Evolutionary conservation across 1,139 yeast species (phyloP), one percentile per base, ranked within the genome.

Genomic region (Yamadazyma trypodendri): DNA sequence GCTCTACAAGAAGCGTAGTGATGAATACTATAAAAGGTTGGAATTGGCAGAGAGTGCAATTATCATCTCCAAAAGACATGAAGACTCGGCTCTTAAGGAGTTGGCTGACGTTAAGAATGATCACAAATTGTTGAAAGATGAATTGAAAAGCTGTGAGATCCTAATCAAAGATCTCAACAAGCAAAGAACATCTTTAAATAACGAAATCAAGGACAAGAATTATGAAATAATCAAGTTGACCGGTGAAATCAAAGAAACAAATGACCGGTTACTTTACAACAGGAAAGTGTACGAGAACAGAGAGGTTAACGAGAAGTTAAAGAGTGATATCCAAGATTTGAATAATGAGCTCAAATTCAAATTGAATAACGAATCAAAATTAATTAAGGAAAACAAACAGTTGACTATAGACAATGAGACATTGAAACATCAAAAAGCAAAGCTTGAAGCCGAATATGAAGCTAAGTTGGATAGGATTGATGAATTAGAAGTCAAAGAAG

Each of bases 31-130:
- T 50, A 70, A 72, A 43, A 85, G 86, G 50, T 66, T 89, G 25
- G 95, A 88, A 51, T 74, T 79, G 42, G 92, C 95, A 0, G 96
- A 90, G 52, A 72, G 82, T 35, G 84, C 88, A 2, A 79, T 85
- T 2, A 67, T 74, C 33, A 74, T 79, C 35, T 78, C 88, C 3
- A 67, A 66, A 48, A 69, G 86, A 46, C 79, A 83, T 13, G 90
- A 84, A 53, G 73, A 73, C 36, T 60, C 68, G 37, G 74, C 84
- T 7, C 64, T 61, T 34, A 65, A 66, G 28, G 89, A 87, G 48
- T 64, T 82, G 41, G 60, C 63, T 16, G 88, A 82, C 23, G 65
- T 76, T 3, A 72, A 71, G 42, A 75, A 67, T 31, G 73, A 80
- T 18, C 63, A 83, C 40, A 65, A 65, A 11, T 68, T 77, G 33